Base-by-base conservation (phyloP, 768 basidiomycete genomes). In the Leccinum disarticulatum region DNA sequence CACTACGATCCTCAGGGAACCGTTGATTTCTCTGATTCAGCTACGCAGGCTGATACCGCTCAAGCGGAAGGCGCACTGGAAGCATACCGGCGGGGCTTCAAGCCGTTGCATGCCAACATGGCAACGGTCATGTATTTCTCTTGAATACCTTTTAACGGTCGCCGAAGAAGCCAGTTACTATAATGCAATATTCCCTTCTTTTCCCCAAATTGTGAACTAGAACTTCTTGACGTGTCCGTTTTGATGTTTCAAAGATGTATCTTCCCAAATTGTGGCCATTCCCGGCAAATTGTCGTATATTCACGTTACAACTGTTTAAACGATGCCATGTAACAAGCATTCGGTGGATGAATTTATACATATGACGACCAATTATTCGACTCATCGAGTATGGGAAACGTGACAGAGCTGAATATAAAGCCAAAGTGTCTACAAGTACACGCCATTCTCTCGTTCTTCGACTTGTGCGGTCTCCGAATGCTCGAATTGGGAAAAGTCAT, bases 1-100 rank as follows among this genome's bases (percentile, higher is more conserved):
- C 90, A 93, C 64, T 92, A 88, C 64, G 83, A 87, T 58, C 90
- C 91, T 1, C 75, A 79, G 19, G 77, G 76, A n/a, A 69, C 74
- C 6, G 62, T 90, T 0, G 82, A 87, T 63, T 79, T 87, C 60
- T 83, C 85, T 0, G 88, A 88, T 13, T 78, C 82, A 0, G 81
- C 77, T n/a, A 84, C 83, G 2, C 77, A 81, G 30, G 67, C 64
- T 17, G 80, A 80, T 61, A 74, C 77, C 1, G 71, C 70, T 1
- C 74, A 76, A 56, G 77, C 74, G 0, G 78, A 79, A 25, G 69
- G 73, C 4, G 71, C 77, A 17, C 73, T 85, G 4, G 80, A 83
- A 47, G 76, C 76, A 1, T 88, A 77, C 78, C 77, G 75, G 61
- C 73, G 75, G 6, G 76, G 72, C 3, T 91, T 87, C 77, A 84